Percentiles rank a stretch among this genome's conserved stretches.
These are phyloP conservation scores for Blastomyces silverae DNA, from an alignment of 2,329 filamentous ascomycete genomes.

Conservation along the genomic window DNA sequence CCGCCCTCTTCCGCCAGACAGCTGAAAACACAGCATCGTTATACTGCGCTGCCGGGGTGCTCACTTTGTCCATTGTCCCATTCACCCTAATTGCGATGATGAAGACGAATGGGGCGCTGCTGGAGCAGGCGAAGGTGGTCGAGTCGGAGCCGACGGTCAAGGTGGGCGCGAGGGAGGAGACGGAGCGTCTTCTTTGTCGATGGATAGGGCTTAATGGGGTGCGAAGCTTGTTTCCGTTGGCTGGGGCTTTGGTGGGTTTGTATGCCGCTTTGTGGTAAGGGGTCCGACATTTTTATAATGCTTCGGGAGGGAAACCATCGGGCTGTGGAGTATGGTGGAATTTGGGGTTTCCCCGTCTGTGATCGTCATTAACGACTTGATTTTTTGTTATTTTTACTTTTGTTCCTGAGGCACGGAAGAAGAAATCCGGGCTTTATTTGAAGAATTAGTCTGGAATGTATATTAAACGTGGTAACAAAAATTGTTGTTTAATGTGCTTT, in stretches of 20 bases:
- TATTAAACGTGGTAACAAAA: not conserved
- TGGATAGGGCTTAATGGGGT: conserved; percentile 7
- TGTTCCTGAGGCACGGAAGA: not conserved
- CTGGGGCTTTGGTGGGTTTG: conserved; percentile 1
- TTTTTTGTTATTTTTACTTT: not conserved
- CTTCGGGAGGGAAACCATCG: not conserved
- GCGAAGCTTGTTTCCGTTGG: conserved; percentile 6
- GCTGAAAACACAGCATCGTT: conserved; percentile 16
- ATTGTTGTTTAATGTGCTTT: not conserved
- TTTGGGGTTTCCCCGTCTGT: not conserved
- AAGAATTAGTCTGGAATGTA: not conserved
- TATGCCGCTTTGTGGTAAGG: not conserved
- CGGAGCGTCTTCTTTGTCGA: conserved; percentile 19
- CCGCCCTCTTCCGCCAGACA: conserved; percentile 16
- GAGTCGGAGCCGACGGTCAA: conserved; percentile 23
- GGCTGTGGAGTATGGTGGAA: not conserved
- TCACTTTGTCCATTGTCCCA: conserved; percentile 32
- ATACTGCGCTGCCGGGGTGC: conserved; percentile 27
- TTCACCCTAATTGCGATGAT: conserved; percentile 30
- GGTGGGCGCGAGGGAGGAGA: conserved; percentile 19
- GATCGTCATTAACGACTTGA: not conserved
- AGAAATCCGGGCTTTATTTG: not conserved
- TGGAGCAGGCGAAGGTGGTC: conserved; percentile 26
- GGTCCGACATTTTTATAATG: not conserved
- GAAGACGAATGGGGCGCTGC: conserved; percentile 27